Percentiles rank a stretch among this genome's conserved stretches.
Evolutionary conservation across 768 basidiomycete genomes (phyloP).

Genomic region (Leucocoprinus leucothites): DNA sequence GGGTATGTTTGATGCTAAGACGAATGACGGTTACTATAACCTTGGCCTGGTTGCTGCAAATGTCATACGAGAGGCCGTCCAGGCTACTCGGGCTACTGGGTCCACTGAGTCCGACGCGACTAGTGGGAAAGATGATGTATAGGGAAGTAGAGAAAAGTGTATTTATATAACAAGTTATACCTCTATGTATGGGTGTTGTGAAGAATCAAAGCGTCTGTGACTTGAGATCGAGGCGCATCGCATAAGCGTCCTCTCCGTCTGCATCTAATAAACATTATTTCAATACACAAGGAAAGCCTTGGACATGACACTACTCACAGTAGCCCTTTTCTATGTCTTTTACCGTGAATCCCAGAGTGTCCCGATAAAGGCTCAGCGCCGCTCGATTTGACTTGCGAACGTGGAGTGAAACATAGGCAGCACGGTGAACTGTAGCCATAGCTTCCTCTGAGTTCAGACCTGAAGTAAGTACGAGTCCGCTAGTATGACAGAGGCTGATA

Average conservation of each 20-base stretch:
- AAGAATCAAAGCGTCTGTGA: background rate
- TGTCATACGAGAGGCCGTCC: constrained; percentile 56
- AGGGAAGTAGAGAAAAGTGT: background rate
- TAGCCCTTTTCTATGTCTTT: constrained; percentile 89
- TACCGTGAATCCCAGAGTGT: constrained; percentile 88
- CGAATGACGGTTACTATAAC: constrained; percentile 90
- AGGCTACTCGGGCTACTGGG: constrained; percentile 11
- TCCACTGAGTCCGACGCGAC: background rate
- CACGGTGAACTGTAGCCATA: constrained; percentile 84
- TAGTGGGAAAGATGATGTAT: background rate
- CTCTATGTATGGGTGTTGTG: too few relatives aligned
- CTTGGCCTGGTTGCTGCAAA: constrained; percentile 69
- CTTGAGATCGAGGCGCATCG: constrained; percentile 72
- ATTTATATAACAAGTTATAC: too few relatives aligned
- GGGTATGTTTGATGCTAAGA: constrained; percentile 78
- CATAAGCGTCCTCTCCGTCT: constrained; percentile 92
- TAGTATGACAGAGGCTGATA: background rate
- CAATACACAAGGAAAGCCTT: background rate
- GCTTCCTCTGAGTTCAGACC: constrained; percentile 64
- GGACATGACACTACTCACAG: constrained; percentile 45
- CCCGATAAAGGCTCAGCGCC: constrained; percentile 82
- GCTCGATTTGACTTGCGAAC: constrained; percentile 96
- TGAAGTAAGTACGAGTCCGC: background rate
- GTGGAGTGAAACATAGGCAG: constrained; percentile 87
- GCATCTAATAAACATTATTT: constrained; percentile 55